Percentiles rank a stretch among this genome's conserved stretches.
These are phyloP conservation scores for Microbotryum saponariae DNA, from an alignment of 1,284 basidiomycete genomes.

Conservation along the genomic window DNA sequence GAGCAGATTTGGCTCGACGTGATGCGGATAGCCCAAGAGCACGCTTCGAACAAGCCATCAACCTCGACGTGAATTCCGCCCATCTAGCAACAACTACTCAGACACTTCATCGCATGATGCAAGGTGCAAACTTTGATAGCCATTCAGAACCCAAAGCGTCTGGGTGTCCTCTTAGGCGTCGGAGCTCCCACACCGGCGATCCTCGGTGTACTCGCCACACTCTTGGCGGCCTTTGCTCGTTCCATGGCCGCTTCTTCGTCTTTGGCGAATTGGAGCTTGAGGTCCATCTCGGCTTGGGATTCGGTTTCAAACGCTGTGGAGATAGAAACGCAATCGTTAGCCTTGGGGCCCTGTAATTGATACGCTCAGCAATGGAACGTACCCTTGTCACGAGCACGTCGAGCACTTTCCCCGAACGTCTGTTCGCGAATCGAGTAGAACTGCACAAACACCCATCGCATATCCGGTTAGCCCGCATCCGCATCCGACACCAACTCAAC, in stretches of 20 bases:
- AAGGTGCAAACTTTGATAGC: too few species aligned
- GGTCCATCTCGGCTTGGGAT: slow-evolving; percentile 29
- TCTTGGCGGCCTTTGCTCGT: slow-evolving; percentile 27
- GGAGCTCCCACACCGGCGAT: slow-evolving; percentile 33
- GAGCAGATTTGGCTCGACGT: slow-evolving; percentile 17
- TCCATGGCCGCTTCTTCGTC: slow-evolving; percentile 25
- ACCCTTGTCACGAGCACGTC: not conserved
- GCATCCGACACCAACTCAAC: slow-evolving; percentile 45
- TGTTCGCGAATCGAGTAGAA: slow-evolving; percentile 4
- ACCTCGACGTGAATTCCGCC: too few species aligned
- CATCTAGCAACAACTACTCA: too few species aligned
- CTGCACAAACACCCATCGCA: not conserved
- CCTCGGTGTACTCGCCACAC: slow-evolving; percentile 30
- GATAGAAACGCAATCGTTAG: not conserved
- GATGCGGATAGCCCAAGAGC: slow-evolving; percentile 6
- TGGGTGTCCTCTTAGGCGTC: slow-evolving; percentile 26
- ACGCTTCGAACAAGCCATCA: too few species aligned
- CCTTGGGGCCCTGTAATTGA: too few species aligned
- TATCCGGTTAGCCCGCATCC: not conserved
- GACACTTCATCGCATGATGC: too few species aligned
- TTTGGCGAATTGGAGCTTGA: slow-evolving; percentile 28
- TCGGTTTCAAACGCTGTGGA: slow-evolving; percentile 18
- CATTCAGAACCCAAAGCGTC: slow-evolving; percentile 25
- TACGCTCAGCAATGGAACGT: not conserved
- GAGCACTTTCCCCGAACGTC: not conserved